Conservation (phyloP, 352 stramenopile species). For the Globisporangium okanoganense region DNA sequence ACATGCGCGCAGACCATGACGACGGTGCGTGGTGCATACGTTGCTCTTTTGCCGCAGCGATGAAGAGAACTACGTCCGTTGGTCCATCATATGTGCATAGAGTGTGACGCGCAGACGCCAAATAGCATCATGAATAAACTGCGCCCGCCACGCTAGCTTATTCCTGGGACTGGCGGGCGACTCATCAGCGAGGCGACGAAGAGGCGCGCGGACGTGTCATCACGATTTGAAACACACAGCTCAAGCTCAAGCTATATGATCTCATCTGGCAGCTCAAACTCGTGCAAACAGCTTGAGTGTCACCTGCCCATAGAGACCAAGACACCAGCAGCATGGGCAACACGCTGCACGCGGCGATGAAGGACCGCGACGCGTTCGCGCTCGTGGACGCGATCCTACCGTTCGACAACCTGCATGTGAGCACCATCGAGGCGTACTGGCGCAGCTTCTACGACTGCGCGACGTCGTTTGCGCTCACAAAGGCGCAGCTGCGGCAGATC, state of each 20-base stretch:
- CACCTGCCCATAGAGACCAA: neutral
- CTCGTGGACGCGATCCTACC: constrained; percentile 60
- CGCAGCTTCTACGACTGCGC: constrained; percentile 81
- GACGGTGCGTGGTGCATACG: no score
- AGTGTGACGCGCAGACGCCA: no score
- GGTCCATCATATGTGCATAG: no score
- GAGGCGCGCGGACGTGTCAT: constrained; percentile 17
- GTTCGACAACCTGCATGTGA: constrained; percentile 69
- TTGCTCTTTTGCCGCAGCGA: no score
- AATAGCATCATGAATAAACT: no score
- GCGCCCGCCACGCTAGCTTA: neutral
- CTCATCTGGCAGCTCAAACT: no score
- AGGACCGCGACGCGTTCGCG: constrained; percentile 32
- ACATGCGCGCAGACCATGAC: no score
- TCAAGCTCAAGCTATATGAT: no score
- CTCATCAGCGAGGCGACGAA: constrained; percentile 22
- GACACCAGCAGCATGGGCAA: constrained; percentile 37
- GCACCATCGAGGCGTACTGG: constrained; percentile 80
- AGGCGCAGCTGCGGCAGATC: constrained; percentile 52
- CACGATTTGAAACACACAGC: neutral
- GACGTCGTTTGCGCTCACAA: constrained; percentile 63
- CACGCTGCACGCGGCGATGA: constrained; percentile 44
- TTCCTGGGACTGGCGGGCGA: constrained; percentile 3
- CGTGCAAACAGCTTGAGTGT: neutral
- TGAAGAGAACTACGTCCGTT: no score